phyloP scores from a whole-genome alignment of 495 filamentous ascomycete species.

The Halenospora varia region DNA sequence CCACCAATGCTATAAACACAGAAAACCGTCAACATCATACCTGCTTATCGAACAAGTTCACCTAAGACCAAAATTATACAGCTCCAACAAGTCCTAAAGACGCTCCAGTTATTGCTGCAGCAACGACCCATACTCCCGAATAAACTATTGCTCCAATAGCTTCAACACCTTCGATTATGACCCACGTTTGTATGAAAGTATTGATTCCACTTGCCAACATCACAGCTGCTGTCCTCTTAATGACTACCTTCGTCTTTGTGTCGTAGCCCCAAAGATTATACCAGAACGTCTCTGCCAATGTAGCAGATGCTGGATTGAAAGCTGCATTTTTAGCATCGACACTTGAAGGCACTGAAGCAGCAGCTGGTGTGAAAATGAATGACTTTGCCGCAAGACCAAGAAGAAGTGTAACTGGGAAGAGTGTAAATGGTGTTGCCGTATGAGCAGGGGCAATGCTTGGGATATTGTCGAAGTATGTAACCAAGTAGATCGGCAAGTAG shows the following conservation, averaged over 20 bases:
- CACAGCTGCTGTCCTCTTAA: constrained; percentile 58
- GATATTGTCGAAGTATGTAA: constrained; percentile 65
- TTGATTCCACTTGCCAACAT: constrained; percentile 51
- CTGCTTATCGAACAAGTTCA: neutral
- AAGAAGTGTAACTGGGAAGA: constrained; percentile 50
- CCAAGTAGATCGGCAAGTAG: constrained; percentile 62
- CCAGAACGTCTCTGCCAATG: constrained; percentile 53
- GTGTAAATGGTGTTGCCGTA: constrained; percentile 47
- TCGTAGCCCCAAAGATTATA: constrained; percentile 61
- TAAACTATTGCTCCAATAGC: constrained; percentile 62
- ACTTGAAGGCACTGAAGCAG: constrained; percentile 37
- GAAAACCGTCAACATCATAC: neutral
- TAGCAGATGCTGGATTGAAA: constrained; percentile 52
- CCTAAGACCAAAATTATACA: constrained; percentile 3
- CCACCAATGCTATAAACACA: neutral
- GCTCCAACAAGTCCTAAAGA: constrained; percentile 51
- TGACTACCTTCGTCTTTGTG: constrained; percentile 58
- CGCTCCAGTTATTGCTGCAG: constrained; percentile 52
- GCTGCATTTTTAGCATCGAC: constrained; percentile 14
- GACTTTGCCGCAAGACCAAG: constrained; percentile 63
- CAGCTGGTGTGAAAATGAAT: constrained; percentile 73
- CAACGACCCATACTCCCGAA: constrained; percentile 65
- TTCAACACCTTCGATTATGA: constrained; percentile 63
- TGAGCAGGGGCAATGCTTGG: constrained; percentile 60
- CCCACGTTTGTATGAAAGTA: constrained; percentile 59